phyloP scores from a whole-genome alignment of 2,329 filamentous ascomycete species.

The Calonectria honghensis region DNA sequence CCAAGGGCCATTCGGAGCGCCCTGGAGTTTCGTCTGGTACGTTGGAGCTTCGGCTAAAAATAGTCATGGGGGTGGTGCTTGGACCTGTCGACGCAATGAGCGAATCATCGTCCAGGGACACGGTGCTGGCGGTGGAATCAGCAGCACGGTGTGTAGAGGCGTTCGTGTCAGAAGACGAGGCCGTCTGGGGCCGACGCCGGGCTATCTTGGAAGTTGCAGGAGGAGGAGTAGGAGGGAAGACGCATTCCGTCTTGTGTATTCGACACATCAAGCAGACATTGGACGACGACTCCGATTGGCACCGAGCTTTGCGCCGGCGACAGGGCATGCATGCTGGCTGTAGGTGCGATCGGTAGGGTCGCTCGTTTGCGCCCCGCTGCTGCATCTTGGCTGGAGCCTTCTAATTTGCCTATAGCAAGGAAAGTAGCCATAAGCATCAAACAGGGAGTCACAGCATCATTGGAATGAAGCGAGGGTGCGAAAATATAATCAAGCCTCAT shows the following conservation, averaged over 20 bases:
- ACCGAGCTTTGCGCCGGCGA: slow-evolving; percentile 76
- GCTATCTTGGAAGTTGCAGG: slow-evolving; percentile 45
- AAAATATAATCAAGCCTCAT: slow-evolving; percentile 10
- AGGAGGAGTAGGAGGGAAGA: slow-evolving; percentile 65
- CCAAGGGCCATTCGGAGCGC: slow-evolving; percentile 25
- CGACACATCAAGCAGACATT: slow-evolving; percentile 74
- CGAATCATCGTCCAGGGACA: slow-evolving; percentile 3
- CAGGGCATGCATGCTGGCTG: slow-evolving; percentile 77
- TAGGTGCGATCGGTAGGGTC: slow-evolving; percentile 78
- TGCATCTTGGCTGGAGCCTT: slow-evolving; percentile 33
- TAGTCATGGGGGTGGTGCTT: not conserved
- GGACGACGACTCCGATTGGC: slow-evolving; percentile 73
- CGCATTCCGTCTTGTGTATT: slow-evolving; percentile 74
- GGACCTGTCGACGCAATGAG: slow-evolving; percentile 4
- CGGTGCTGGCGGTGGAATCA: not conserved
- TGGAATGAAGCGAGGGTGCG: not conserved
- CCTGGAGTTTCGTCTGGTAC: not conserved
- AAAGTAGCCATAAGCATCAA: not conserved
- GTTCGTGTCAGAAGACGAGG: slow-evolving; percentile 13
- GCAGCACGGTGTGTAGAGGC: slow-evolving; percentile 23
- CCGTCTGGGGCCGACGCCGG: slow-evolving; percentile 40
- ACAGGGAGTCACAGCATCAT: too few species aligned
- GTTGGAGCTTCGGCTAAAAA: not conserved
- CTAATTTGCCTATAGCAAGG: not conserved
- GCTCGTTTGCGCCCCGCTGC: slow-evolving; percentile 42